phyloP scores from a whole-genome alignment of 1,139 yeast genomes.

The Suhomyces kunorum region DNA sequence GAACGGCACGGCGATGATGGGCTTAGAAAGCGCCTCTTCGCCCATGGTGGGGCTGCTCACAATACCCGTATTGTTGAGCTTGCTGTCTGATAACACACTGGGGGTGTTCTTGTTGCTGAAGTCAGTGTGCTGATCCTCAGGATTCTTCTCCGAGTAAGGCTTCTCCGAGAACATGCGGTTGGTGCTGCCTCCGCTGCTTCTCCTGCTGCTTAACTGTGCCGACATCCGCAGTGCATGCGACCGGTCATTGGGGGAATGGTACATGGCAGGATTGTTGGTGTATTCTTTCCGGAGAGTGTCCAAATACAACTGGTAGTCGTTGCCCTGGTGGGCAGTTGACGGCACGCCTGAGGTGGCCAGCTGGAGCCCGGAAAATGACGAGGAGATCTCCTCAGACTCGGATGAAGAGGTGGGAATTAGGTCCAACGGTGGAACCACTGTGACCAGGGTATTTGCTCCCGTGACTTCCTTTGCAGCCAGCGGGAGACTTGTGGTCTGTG shows the following conservation, averaged over 20 bases:
- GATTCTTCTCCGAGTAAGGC: not conserved
- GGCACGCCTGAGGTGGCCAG: conserved; percentile 7
- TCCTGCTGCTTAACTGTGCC: conserved; percentile 5
- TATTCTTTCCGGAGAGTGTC: conserved; percentile 17
- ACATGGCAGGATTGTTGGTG: conserved; percentile 1
- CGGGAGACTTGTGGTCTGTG: conserved; percentile 12
- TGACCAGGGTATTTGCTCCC: not conserved
- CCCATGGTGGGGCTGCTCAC: conserved; percentile 8
- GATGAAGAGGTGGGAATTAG: conserved; percentile 24
- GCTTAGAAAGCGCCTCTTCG: conserved; percentile 15
- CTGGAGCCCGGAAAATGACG: conserved; percentile 2
- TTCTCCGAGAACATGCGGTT: conserved; percentile 6
- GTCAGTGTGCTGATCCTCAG: conserved; percentile 5
- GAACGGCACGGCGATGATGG: conserved; percentile 44
- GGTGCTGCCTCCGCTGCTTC: conserved; percentile 6
- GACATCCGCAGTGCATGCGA: conserved; percentile 1
- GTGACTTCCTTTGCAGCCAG: conserved; percentile 4
- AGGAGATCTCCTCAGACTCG: conserved; percentile 14
- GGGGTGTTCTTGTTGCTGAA: conserved; percentile 2
- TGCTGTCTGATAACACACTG: conserved; percentile 1
- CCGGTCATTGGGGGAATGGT: not conserved
- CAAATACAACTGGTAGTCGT: conserved; percentile 26
- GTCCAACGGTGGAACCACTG: conserved; percentile 27
- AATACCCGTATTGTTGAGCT: conserved; percentile 11
- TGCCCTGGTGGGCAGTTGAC: conserved; percentile 6